Evolutionary conservation across 1,284 basidiomycete species (phyloP).

Genomic region (Austroboletus niveus): DNA sequence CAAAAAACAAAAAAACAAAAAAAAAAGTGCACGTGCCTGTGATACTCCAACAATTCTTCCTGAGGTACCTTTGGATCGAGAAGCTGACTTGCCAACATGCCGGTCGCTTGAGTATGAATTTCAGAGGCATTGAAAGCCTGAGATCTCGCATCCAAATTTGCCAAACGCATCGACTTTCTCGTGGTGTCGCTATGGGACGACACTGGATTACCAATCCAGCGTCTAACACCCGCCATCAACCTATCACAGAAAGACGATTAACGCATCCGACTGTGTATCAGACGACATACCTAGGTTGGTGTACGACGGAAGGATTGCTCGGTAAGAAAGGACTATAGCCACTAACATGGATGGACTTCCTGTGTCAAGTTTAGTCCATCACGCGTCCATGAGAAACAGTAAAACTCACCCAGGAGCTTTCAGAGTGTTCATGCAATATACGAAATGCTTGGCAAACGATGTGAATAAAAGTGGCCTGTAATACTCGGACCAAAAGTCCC

Average conservation of each 20-base stretch:
- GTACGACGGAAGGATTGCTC: slow-evolving; percentile 39
- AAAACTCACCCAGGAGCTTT: slow-evolving; percentile 71
- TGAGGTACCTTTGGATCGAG: slow-evolving; percentile 67
- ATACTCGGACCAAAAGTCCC: slow-evolving; percentile 88
- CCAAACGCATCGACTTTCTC: slow-evolving; percentile 31
- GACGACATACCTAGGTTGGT: slow-evolving; percentile 26
- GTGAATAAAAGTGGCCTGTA: slow-evolving; percentile 87
- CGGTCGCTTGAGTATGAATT: slow-evolving; percentile 57
- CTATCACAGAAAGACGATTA: slow-evolving; percentile 33
- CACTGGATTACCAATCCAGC: slow-evolving; percentile 63
- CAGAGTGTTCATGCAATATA: slow-evolving; percentile 83
- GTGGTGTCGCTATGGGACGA: slow-evolving; percentile 29
- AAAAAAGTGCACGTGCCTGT: slow-evolving; percentile 47
- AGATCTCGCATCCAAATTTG: slow-evolving; percentile 28
- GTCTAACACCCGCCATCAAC: slow-evolving; percentile 69
- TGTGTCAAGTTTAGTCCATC: slow-evolving; percentile 27
- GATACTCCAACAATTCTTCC: slow-evolving; percentile 75
- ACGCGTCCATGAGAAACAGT: neutral
- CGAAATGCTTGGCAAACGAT: slow-evolving; percentile 79
- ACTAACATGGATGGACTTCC: slow-evolving; percentile 65
- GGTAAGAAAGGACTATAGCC: slow-evolving; percentile 74
- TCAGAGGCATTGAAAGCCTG: slow-evolving; percentile 21
- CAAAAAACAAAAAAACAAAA: no score
- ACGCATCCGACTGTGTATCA: neutral
- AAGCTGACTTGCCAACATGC: slow-evolving; percentile 57